Conservation (phyloP, 1,284 basidiomycete species). For the Rhodofomes roseus region DNA sequence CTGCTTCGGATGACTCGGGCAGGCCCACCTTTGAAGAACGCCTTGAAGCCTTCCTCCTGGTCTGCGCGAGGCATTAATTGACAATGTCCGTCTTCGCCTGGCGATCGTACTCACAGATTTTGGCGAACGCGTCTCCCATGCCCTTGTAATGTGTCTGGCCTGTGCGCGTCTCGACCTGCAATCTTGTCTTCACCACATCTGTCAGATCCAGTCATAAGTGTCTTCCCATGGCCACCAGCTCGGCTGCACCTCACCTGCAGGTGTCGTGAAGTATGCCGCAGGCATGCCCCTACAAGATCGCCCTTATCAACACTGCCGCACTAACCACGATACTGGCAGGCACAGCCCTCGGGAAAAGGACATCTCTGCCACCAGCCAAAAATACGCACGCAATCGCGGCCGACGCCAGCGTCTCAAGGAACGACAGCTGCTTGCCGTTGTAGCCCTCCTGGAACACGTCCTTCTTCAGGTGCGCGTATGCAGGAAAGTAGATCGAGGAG, state of each 20-base stretch:
- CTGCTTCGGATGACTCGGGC: slow-evolving; percentile 88
- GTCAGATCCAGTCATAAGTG: slow-evolving; percentile 26
- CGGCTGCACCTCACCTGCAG: slow-evolving; percentile 56
- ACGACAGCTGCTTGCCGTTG: slow-evolving; percentile 89
- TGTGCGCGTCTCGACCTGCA: slow-evolving; percentile 93
- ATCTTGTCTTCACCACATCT: slow-evolving; percentile 98
- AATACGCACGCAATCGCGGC: slow-evolving; percentile 76
- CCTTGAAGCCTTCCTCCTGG: slow-evolving; percentile 83
- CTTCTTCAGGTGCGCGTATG: slow-evolving; percentile 84
- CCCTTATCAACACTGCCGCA: slow-evolving; percentile 20
- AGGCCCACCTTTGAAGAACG: slow-evolving; percentile 94
- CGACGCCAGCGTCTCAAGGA: slow-evolving; percentile 84
- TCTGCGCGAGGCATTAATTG: slow-evolving; percentile 39
- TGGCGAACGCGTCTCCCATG: slow-evolving; percentile 83
- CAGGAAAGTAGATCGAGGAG: slow-evolving; percentile 79
- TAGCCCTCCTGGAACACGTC: slow-evolving; percentile 96
- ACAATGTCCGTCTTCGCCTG: neutral
- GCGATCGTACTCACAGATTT: slow-evolving; percentile 61
- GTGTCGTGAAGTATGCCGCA: slow-evolving; percentile 84
- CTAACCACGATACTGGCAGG: neutral
- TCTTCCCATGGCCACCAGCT: slow-evolving; percentile 12
- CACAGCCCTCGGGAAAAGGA: neutral
- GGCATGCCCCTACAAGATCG: slow-evolving; percentile 79
- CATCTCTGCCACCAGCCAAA: slow-evolving; percentile 10
- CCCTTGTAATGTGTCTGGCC: slow-evolving; percentile 95